These are phyloP conservation scores for Turnera subulata DNA, from an alignment of 345 rosid genomes.

Conservation along the genomic window DNA sequence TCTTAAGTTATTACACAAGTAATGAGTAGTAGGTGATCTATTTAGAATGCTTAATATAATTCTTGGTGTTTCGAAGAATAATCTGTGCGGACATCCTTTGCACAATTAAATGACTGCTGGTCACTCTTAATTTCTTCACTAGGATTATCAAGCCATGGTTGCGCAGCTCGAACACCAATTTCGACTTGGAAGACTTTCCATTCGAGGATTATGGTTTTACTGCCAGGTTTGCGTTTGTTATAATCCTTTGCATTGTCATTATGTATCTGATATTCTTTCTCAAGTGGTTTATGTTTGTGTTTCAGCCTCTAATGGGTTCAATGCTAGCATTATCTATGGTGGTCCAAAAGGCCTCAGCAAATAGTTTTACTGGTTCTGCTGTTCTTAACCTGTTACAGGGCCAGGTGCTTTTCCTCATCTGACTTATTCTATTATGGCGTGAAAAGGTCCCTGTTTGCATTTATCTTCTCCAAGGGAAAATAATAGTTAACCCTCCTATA, in stretches of 20 bases:
- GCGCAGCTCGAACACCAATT: slow-evolving; percentile 98
- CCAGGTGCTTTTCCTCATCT: slow-evolving; percentile 53
- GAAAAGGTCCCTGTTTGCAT: neutral
- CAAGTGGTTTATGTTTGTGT: slow-evolving; percentile 20
- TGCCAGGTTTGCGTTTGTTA: slow-evolving; percentile 64
- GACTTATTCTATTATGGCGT: neutral
- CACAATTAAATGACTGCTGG: neutral
- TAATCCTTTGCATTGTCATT: neutral
- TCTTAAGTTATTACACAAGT: neutral
- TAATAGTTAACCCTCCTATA: neutral
- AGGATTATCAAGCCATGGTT: slow-evolving; percentile 95
- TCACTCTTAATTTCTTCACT: slow-evolving; percentile 10
- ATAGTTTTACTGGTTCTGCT: slow-evolving; percentile 75
- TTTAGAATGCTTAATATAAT: neutral
- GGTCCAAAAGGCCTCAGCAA: slow-evolving; percentile 68
- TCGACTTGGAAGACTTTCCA: slow-evolving; percentile 90
- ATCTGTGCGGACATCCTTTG: neutral
- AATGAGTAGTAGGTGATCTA: too few species aligned
- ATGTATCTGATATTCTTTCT: slow-evolving; percentile 6
- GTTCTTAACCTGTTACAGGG: slow-evolving; percentile 94
- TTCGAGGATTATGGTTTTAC: slow-evolving; percentile 98
- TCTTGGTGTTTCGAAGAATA: neutral
- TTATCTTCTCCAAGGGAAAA: neutral
- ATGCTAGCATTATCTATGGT: slow-evolving; percentile 85
- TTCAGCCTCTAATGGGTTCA: slow-evolving; percentile 87